Evolutionary conservation across 1,284 basidiomycete genomes (phyloP), one percentile per base, ranked within the genome.

Genomic region (Malassezia yamatoensis): DNA sequence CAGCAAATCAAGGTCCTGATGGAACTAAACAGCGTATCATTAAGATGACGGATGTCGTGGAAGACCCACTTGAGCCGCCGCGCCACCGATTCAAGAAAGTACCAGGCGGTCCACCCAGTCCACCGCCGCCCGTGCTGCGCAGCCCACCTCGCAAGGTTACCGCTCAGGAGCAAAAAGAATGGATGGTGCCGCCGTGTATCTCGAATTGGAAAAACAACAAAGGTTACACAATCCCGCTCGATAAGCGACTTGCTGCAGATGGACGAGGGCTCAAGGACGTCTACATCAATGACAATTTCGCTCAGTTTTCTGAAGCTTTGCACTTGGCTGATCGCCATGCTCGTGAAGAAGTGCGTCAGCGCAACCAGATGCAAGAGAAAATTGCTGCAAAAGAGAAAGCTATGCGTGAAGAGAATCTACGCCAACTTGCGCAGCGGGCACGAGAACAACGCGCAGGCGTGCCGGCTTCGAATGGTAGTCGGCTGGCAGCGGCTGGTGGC

Each of bases 121-220:
- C 94, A 0, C 94, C 94, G 1, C 89, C 93, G 2, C 93, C 94
- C n/a, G 88, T 98, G 0, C 79, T 99, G 49, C 84, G 93, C 41
- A 90, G 87, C 78, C 94, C 94, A 2, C 94, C 94, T 6, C 81
- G 94, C 53, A 93, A 96, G 68, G 89, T 89, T 3, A 94, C 93
- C 0, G 88, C 88, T 3, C 87, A 90, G 58, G 94, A 98, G 74
- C 93, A 96, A 78, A 96, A 96, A 77, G 93, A 96, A 70, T 96
- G 94, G 94, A 96, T 96, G 90, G 96, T 99, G 53, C 94, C 94
- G 3, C 94, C 94, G 15, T 96, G 90, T 76, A 96, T 99, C 62
- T 96, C 90, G 34, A 99, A 98, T 78, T 99, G 94, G 94, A 99
- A 99, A 80, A 99, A 99, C 80, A 96, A 98, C 83, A 96, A 96